phyloP scores from a whole-genome alignment of 306 rosid genomes.

The Cucurbita argyrosperma region DNA sequence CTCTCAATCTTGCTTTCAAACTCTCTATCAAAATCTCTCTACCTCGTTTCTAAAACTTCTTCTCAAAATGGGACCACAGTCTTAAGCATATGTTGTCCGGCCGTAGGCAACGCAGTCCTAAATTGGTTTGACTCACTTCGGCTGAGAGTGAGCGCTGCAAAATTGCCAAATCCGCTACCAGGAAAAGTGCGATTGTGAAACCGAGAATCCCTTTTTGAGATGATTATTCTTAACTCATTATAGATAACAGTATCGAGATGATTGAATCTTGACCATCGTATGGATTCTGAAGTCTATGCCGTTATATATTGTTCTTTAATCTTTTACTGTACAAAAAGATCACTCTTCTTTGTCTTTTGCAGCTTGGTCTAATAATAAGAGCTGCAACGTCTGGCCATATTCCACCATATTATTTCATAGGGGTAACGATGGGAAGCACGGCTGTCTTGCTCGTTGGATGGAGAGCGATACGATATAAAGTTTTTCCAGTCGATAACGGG shows the following conservation, averaged over 20 bases:
- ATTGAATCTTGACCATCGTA: neutral
- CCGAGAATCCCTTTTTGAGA: neutral
- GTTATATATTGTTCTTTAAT: neutral
- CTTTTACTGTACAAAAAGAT: neutral
- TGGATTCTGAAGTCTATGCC: neutral
- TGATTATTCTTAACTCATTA: neutral
- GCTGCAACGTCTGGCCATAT: conserved; percentile 38
- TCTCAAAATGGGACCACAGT: too few species aligned
- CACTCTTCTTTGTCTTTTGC: conserved; percentile 11
- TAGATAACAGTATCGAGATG: neutral
- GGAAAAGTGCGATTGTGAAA: too few species aligned
- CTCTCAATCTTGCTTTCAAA: too few species aligned
- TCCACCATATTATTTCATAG: conserved; percentile 45
- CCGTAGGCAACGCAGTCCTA: too few species aligned
- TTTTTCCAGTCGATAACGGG: conserved; percentile 35
- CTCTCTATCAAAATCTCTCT: too few species aligned
- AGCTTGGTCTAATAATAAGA: conserved; percentile 71
- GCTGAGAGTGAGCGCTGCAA: too few species aligned
- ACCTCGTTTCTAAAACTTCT: too few species aligned
- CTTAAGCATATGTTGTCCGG: too few species aligned
- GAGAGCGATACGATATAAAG: conserved; percentile 45
- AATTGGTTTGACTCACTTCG: too few species aligned
- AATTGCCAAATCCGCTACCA: too few species aligned
- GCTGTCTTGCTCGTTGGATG: conserved; percentile 66
- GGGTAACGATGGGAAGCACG: conserved; percentile 76